Evolutionary conservation across 148 eudicot genomes (phyloP).

Genomic region (Drosera capensis): DNA sequence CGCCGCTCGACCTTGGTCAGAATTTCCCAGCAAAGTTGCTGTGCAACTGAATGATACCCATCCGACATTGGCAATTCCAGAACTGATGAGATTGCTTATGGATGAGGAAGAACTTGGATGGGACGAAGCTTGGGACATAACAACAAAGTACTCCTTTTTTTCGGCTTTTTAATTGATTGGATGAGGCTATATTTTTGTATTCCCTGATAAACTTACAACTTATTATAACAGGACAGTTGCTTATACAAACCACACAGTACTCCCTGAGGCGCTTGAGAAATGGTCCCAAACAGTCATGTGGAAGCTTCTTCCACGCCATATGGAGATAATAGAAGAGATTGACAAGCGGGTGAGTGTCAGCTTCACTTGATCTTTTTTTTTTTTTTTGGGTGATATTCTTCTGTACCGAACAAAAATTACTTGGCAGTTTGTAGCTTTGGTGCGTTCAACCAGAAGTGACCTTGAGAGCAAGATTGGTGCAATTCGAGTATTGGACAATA

Average conservation of each 20-base stretch:
- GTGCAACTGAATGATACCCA: slow-evolving; percentile 98
- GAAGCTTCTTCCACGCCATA: slow-evolving; percentile 99
- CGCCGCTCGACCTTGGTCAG: slow-evolving; percentile 49
- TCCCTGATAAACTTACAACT: not conserved
- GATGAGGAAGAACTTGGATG: slow-evolving; percentile 96
- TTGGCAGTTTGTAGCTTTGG: slow-evolving; percentile 62
- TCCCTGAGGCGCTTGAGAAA: slow-evolving; percentile 96
- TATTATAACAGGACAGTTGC: slow-evolving; percentile 71
- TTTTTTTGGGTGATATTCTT: not conserved
- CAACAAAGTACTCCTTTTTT: slow-evolving; percentile 30
- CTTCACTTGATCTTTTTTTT: slow-evolving; percentile 1
- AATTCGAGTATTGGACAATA: slow-evolving; percentile 72
- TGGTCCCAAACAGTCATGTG: slow-evolving; percentile 93
- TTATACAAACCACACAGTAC: slow-evolving; percentile 97
- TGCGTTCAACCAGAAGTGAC: slow-evolving; percentile 52
- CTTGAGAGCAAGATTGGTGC: slow-evolving; percentile 55
- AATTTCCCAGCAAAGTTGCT: slow-evolving; percentile 88
- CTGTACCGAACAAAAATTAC: not conserved
- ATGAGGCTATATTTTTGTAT: not conserved
- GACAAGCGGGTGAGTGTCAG: slow-evolving; percentile 84
- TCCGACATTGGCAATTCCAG: slow-evolving; percentile 95
- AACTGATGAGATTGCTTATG: slow-evolving; percentile 87
- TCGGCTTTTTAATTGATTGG: not conserved
- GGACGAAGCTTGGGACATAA: slow-evolving; percentile 98
- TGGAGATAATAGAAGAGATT: slow-evolving; percentile 92